Evolutionary conservation across 2,329 filamentous ascomycete species (phyloP).

Genomic region (Beauveria scarabaeidicola): DNA sequence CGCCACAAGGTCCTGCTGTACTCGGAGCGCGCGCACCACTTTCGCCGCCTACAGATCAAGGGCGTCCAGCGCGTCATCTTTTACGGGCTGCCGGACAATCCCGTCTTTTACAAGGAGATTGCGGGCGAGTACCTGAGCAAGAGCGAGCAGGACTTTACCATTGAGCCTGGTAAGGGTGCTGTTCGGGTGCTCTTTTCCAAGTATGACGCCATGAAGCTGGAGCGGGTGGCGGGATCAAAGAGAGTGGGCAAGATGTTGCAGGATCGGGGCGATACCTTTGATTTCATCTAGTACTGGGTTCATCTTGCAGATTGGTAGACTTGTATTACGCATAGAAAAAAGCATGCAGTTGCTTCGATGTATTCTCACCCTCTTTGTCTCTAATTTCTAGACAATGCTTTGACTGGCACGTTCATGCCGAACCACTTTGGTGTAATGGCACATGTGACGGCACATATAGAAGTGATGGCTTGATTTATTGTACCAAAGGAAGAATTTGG

Average conservation of each 20-base stretch:
- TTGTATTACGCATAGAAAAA: slow-evolving; percentile 3
- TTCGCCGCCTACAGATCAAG: slow-evolving; percentile 73
- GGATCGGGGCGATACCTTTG: slow-evolving; percentile 84
- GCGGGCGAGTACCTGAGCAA: slow-evolving; percentile 56
- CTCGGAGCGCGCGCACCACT: slow-evolving; percentile 94
- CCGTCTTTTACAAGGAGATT: slow-evolving; percentile 69
- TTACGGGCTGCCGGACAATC: slow-evolving; percentile 87
- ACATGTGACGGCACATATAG: no score
- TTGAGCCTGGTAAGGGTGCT: slow-evolving; percentile 50
- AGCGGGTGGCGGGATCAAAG: slow-evolving; percentile 76
- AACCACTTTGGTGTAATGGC: no score
- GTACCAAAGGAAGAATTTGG: not conserved
- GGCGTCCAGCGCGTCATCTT: slow-evolving; percentile 81
- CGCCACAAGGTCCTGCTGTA: slow-evolving; percentile 80
- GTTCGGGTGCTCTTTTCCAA: slow-evolving; percentile 67
- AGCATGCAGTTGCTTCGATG: not conserved
- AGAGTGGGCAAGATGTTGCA: slow-evolving; percentile 76
- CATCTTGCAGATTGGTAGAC: not conserved
- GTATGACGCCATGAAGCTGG: slow-evolving; percentile 82
- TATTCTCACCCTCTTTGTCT: not conserved
- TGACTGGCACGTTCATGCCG: no score
- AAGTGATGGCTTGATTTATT: not conserved
- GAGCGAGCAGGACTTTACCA: slow-evolving; percentile 47
- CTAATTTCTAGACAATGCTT: no score
- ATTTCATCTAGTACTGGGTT: slow-evolving; percentile 63